A percentile compares a stretch with the other conserved stretches of the same genome.
Evolutionary conservation across 768 basidiomycete species (phyloP).

Genomic region (Rhizopogon vulgaris): DNA sequence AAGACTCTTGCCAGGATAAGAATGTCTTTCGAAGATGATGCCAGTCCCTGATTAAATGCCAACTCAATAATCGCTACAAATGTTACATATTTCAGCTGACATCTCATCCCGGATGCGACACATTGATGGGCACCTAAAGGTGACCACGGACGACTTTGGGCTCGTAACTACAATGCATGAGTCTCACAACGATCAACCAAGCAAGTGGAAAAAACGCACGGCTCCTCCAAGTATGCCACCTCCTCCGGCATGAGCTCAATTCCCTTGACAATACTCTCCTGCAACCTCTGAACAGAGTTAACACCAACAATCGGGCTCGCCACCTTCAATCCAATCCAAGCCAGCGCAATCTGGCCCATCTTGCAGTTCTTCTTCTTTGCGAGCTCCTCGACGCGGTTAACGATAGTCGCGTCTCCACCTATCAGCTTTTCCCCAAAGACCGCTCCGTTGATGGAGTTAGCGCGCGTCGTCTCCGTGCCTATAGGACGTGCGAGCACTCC

Average conservation of each 20-base stretch:
- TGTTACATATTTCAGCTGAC: too few relatives aligned
- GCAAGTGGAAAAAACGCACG: too few relatives aligned
- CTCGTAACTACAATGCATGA: slow-evolving; percentile 3
- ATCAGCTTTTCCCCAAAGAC: slow-evolving; percentile 16
- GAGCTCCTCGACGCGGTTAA: slow-evolving; percentile 14
- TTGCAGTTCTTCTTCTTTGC: slow-evolving; percentile 31
- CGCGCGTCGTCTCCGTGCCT: slow-evolving; percentile 18
- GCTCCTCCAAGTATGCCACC: too few relatives aligned
- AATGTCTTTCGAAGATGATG: too few relatives aligned
- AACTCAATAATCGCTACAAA: too few relatives aligned
- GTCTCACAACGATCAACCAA: too few relatives aligned
- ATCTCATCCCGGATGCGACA: too few relatives aligned
- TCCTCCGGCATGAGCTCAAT: too few relatives aligned
- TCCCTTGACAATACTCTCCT: too few relatives aligned
- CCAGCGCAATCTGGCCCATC: slow-evolving; percentile 11
- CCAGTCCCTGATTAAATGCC: too few relatives aligned
- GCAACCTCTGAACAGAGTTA: slow-evolving; percentile 23
- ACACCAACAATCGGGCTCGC: slow-evolving; percentile 39
- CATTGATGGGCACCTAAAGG: not conserved
- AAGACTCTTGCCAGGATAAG: too few relatives aligned
- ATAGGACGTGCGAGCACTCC: slow-evolving; percentile 36
- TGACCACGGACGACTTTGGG: slow-evolving; percentile 16
- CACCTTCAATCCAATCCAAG: slow-evolving; percentile 36
- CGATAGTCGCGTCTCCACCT: slow-evolving; percentile 29
- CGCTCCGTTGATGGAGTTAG: slow-evolving; percentile 11